Evolutionary conservation across 2,329 filamentous ascomycete genomes (phyloP).

Genomic region (Lasiodiplodia citricola): DNA sequence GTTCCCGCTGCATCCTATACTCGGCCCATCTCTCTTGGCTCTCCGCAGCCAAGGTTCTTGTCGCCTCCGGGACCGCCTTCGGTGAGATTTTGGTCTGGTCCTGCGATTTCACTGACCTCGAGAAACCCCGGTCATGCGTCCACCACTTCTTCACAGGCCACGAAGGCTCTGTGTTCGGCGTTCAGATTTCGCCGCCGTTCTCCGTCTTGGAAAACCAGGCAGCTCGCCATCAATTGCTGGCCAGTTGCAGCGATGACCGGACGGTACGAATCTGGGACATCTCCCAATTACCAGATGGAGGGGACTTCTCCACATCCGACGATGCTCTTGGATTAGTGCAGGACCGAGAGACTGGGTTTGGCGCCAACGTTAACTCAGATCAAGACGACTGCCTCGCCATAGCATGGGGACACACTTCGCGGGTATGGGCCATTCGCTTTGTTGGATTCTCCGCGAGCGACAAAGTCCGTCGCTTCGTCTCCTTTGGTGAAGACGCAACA

Average conservation of each 20-base stretch:
- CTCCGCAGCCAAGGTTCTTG: slow-evolving; percentile 64
- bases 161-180: slow-evolving; percentile 92
- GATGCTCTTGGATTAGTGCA: slow-evolving; percentile 35
- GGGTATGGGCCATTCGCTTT: slow-evolving; percentile 88
- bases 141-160: slow-evolving; percentile 70
- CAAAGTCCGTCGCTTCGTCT: slow-evolving; percentile 59
- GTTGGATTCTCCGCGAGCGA: slow-evolving; percentile 26
- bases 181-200: slow-evolving; percentile 69
- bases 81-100: slow-evolving; percentile 94
- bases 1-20: slow-evolving; percentile 85
- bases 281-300: slow-evolving; percentile 54
- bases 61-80: slow-evolving; percentile 91
- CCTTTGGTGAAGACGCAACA: slow-evolving; percentile 85
- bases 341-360: slow-evolving; percentile 53
- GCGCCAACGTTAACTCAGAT: slow-evolving; percentile 33
- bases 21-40: slow-evolving; percentile 76
- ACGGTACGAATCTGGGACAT: slow-evolving; percentile 90
- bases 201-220: slow-evolving; percentile 36
- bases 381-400: slow-evolving; percentile 63
- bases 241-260: slow-evolving; percentile 93
- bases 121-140: slow-evolving; percentile 41
- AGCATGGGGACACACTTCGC: slow-evolving; percentile 83
- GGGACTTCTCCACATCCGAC: slow-evolving; percentile 32
- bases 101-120: slow-evolving; percentile 53
- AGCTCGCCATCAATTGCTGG: slow-evolving; percentile 68